Evolutionary conservation across 2,329 filamentous ascomycete genomes (phyloP).

Genomic region (Penicillium fuscoglaucum): DNA sequence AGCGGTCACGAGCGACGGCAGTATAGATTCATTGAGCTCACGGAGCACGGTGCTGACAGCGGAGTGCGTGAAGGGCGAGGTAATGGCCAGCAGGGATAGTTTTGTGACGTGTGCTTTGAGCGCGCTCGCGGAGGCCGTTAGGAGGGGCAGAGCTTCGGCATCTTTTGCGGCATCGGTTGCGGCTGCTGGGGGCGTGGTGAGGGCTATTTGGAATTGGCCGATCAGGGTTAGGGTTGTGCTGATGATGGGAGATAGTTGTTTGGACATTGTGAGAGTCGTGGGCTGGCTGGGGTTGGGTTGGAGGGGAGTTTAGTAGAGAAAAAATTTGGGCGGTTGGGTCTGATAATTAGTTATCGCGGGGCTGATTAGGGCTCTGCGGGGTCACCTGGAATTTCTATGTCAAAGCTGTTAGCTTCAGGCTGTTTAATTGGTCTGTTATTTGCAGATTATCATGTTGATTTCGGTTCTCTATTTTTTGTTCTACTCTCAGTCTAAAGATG

Average conservation of each 20-base stretch:
- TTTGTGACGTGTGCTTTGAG: conserved; percentile 84
- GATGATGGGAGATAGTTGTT: conserved; percentile 34
- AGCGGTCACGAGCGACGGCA: conserved; percentile 72
- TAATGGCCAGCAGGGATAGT: conserved; percentile 81
- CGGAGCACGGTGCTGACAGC: conserved; percentile 70
- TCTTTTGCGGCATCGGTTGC: conserved; percentile 29
- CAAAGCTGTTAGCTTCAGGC: neutral
- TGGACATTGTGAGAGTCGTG: conserved; percentile 30
- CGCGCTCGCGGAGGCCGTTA: conserved; percentile 69
- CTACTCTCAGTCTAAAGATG: neutral
- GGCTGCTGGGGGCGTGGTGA: conserved; percentile 30
- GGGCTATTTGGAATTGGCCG: conserved; percentile 41
- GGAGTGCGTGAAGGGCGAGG: conserved; percentile 78
- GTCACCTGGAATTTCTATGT: conserved; percentile 23
- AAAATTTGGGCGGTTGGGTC: conserved; percentile 27
- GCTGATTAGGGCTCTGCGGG: conserved; percentile 36
- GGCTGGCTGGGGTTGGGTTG: conserved; percentile 1
- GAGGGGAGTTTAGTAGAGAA: conserved; percentile 14
- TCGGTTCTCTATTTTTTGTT: neutral
- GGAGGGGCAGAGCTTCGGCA: conserved; percentile 58
- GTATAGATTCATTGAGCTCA: conserved; percentile 69
- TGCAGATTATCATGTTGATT: neutral
- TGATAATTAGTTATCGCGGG: conserved; percentile 27
- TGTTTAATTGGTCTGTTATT: neutral
- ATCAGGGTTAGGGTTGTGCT: conserved; percentile 40